Conservation (phyloP, 176 grass and related monocot species). For the Elaeis guineensis region DNA sequence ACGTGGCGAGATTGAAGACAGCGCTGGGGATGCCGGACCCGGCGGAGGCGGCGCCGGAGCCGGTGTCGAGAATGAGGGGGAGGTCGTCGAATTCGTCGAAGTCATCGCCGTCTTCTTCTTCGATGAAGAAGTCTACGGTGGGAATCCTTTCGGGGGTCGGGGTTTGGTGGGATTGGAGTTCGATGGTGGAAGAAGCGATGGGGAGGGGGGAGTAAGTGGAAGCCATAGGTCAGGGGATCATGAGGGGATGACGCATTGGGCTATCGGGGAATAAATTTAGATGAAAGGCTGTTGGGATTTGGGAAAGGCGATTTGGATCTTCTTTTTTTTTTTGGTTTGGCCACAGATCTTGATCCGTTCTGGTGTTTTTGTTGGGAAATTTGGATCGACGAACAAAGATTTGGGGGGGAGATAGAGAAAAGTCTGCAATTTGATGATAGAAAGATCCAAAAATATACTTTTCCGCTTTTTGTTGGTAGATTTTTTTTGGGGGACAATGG, state of each 20-base stretch:
- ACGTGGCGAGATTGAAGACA: constrained; percentile 93
- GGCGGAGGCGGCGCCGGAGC: constrained; percentile 15
- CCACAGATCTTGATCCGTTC: too few relatives aligned
- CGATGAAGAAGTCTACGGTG: constrained; percentile 40
- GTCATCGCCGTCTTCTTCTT: constrained; percentile 26
- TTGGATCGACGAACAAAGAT: too few relatives aligned
- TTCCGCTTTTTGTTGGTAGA: too few relatives aligned
- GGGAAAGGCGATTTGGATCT: too few relatives aligned
- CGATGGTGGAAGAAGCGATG: constrained; percentile 48
- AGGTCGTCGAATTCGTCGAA: constrained; percentile 35
- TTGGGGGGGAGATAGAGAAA: too few relatives aligned
- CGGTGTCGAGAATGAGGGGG: constrained; percentile 55
- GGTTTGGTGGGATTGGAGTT: constrained; percentile 53
- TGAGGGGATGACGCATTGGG: not conserved
- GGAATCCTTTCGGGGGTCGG: constrained; percentile 25
- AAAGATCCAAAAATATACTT: too few relatives aligned
- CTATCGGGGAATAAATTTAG: too few relatives aligned
- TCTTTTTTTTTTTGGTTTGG: too few relatives aligned
- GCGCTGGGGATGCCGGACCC: constrained; percentile 54
- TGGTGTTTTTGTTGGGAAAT: too few relatives aligned
- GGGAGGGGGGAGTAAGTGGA: constrained; percentile 63
- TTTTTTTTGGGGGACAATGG: too few relatives aligned
- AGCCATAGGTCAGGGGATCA: constrained; percentile 25
- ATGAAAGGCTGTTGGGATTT: too few relatives aligned
- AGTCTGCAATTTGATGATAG: too few relatives aligned